Percentiles rank a stretch among this genome's conserved stretches.
phyloP scores from a whole-genome alignment of 495 filamentous ascomycete species.

The Penicillium cataractarum region DNA sequence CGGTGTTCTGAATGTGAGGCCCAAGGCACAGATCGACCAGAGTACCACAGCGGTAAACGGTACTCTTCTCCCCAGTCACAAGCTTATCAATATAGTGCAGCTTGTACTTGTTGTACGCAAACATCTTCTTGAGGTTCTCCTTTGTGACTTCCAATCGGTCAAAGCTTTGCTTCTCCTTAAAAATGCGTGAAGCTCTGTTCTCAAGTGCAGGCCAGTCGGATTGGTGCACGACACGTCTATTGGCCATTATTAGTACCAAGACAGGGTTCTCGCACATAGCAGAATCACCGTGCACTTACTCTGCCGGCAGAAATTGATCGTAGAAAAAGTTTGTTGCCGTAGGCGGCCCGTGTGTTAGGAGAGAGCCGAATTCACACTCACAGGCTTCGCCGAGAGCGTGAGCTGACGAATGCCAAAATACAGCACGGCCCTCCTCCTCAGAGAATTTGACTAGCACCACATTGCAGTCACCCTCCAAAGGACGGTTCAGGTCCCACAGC shows the following conservation, averaged over 20 bases:
- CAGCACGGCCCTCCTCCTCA: slow-evolving; percentile 77
- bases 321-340: slow-evolving; percentile 90
- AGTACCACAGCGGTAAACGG: slow-evolving; percentile 86
- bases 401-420: slow-evolving; percentile 93
- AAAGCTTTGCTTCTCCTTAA: slow-evolving; percentile 97
- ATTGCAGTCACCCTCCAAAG: slow-evolving; percentile 74
- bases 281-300: slow-evolving; percentile 36
- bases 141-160: slow-evolving; percentile 88
- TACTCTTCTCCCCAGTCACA: slow-evolving; percentile 87
- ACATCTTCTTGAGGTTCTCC: slow-evolving; percentile 92
- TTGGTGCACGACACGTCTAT: slow-evolving; percentile 65
- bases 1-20: slow-evolving; percentile 89
- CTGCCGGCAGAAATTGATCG: slow-evolving; percentile 86
- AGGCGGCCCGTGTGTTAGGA: slow-evolving; percentile 92
- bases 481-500: slow-evolving; percentile 90
- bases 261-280: not conserved
- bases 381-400: slow-evolving; percentile 93
- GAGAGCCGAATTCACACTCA: slow-evolving; percentile 85
- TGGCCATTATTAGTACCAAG: not conserved
- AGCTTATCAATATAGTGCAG: slow-evolving; percentile 94
- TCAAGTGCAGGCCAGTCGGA: slow-evolving; percentile 82
- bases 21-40: slow-evolving; percentile 80
- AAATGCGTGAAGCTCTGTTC: slow-evolving; percentile 70
- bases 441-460: slow-evolving; percentile 84
- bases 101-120: slow-evolving; percentile 94